Percentiles rank a stretch among this genome's conserved stretches.
Evolutionary conservation across 2,329 filamentous ascomycete genomes (phyloP).

Genomic region (Cryoendolithus antarcticus): DNA sequence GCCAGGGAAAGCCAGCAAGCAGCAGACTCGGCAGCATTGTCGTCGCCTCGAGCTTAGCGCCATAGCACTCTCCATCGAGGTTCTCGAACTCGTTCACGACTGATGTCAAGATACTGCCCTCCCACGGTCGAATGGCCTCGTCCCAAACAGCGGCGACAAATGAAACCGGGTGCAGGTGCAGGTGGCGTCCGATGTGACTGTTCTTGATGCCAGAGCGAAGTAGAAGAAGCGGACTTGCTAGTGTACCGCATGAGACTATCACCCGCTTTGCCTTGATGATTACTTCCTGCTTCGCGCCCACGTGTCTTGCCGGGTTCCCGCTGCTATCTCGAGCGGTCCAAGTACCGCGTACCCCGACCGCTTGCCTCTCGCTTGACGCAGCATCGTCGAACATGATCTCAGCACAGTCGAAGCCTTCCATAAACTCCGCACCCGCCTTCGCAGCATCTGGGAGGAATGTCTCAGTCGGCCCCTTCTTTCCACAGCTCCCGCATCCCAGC

Average conservation of each 20-base stretch:
- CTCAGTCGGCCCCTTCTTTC: conserved; percentile 68
- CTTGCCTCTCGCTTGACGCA: conserved; percentile 39
- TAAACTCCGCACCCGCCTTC: conserved; percentile 62
- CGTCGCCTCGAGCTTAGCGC: conserved; percentile 65
- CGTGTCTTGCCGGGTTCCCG: conserved; percentile 36
- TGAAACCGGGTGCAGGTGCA: conserved; percentile 65
- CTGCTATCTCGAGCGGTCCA: conserved; percentile 62
- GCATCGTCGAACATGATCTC: conserved; percentile 54
- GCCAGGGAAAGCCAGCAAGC: conserved; percentile 54
- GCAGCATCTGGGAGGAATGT: conserved; percentile 72
- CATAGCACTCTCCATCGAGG: conserved; percentile 67
- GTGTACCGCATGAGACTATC: conserved; percentile 61
- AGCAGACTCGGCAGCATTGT: conserved; percentile 61
- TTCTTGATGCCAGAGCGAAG: conserved; percentile 71
- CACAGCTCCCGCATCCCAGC: conserved; percentile 47
- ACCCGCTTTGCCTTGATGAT: conserved; percentile 69
- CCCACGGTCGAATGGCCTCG: conserved; percentile 50
- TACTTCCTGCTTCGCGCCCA: conserved; percentile 47
- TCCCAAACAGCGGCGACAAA: conserved; percentile 50
- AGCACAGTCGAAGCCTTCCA: conserved; percentile 68
- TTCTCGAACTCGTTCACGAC: conserved; percentile 70
- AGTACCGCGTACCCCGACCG: conserved; percentile 57
- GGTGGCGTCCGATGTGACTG: conserved; percentile 65
- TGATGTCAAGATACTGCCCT: conserved; percentile 67
- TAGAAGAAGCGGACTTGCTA: conserved; percentile 67